Conservation (phyloP, 345 rosid genomes). For the sweet orange (Citrus sinensis) region DVS_A1.0 CM039165.1:33685501-33686000, state of each 20-base stretch:
- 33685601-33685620: background rate
- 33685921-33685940: background rate
- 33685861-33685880: background rate
- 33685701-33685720: constrained; percentile 86
- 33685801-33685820: background rate
- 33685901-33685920: background rate
- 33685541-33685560: background rate
- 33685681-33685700: constrained; percentile 88
- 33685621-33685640: background rate
- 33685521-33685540: background rate
- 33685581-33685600: background rate
- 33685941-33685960: background rate
- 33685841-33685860: background rate
- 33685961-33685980: background rate
- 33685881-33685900: background rate
- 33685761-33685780: background rate
- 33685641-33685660: constrained; percentile 81
- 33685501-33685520: background rate
- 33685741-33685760: constrained; percentile 5
- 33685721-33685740: constrained; percentile 61
- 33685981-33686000: background rate
- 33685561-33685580: background rate
- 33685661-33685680: constrained; percentile 84
- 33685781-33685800: background rate
- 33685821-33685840: background rate